Percentiles rank a stretch among this genome's conserved stretches.
phyloP scores from a whole-genome alignment of 768 basidiomycete species.

The Gautieria morchelliformis region DNA sequence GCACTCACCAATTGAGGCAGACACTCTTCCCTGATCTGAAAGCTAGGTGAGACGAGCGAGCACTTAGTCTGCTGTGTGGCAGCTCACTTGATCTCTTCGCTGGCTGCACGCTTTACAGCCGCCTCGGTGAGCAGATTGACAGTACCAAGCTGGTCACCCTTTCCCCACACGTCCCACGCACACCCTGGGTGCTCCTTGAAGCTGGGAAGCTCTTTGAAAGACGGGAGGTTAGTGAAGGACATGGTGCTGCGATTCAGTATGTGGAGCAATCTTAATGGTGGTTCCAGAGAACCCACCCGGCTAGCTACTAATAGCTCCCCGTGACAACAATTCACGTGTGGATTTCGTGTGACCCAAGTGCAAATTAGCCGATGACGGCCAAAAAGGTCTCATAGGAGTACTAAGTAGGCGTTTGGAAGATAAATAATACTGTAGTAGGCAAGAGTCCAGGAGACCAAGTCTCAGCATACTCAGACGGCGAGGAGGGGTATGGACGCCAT shows the following conservation, averaged over 20 bases:
- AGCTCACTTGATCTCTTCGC: conserved; percentile 8
- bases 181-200: conserved; percentile 6
- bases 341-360: no score
- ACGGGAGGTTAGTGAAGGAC: conserved; percentile 3
- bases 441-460: no score
- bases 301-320: no score
- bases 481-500: no score
- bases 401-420: no score
- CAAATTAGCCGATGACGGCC: no score
- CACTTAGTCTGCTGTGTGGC: neutral
- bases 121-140: conserved; percentile 13
- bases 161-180: conserved; percentile 12
- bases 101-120: conserved; percentile 4
- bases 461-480: no score
- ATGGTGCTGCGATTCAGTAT: neutral
- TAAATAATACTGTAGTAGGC: no score
- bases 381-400: no score
- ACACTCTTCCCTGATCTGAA: conserved; percentile 7
- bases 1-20: conserved; percentile 4
- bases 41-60: neutral
- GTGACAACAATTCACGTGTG: no score
- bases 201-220: conserved; percentile 8
- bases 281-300: no score
- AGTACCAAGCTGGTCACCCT: conserved; percentile 11
- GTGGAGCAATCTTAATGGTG: no score